Conservation (phyloP, 345 rosid species). For the Boechera stricta region DNA sequence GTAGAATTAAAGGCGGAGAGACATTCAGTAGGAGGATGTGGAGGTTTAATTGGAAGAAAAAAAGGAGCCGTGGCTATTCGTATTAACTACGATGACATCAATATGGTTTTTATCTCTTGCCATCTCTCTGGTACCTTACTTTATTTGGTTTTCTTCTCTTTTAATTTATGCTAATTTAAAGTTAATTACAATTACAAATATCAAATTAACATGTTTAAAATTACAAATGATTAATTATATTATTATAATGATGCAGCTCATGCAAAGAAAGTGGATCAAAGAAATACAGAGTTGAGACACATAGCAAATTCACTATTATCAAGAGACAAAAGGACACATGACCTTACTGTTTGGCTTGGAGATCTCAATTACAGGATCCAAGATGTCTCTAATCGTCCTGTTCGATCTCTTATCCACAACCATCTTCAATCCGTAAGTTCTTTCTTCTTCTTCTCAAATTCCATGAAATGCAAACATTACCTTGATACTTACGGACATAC, state of each 20-base stretch:
- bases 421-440: constrained; percentile 57
- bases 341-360: constrained; percentile 68
- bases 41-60: constrained; percentile 47
- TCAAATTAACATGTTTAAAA: neutral
- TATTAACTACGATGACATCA: constrained; percentile 39
- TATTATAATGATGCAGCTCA: constrained; percentile 37
- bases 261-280: constrained; percentile 38
- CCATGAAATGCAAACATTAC: neutral
- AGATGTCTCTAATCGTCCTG: constrained; percentile 56
- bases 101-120: constrained; percentile 48
- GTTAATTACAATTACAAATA: neutral
- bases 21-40: constrained; percentile 46
- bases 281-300: constrained; percentile 47
- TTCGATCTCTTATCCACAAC: constrained; percentile 56
- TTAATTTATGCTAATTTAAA: neutral
- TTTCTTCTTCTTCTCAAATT: neutral
- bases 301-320: constrained; percentile 60
- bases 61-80: constrained; percentile 47
- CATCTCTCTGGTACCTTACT: constrained; percentile 47
- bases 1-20: constrained; percentile 37
- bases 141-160: neutral
- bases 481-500: neutral
- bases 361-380: constrained; percentile 75
- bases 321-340: constrained; percentile 49
- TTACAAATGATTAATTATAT: neutral